Evolutionary conservation across 2,329 filamentous ascomycete species (phyloP), one percentile per base, ranked within the genome.

Genomic region (Fusarium torreyae): DNA sequence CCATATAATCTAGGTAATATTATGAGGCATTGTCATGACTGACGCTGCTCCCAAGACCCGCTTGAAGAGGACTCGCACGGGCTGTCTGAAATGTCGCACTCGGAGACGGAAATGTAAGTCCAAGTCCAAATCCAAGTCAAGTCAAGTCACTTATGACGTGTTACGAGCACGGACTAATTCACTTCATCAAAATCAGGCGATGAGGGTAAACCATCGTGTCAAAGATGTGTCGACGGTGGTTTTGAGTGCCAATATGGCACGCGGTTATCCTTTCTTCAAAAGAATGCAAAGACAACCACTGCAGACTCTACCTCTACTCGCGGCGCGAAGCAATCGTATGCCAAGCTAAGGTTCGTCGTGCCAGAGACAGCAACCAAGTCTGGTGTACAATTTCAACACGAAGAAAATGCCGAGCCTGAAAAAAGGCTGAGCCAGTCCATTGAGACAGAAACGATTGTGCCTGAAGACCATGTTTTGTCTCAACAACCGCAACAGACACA

Each of bases 181-280:
- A 11, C 9, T 31, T 31, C 10, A 28, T 44, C 22, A 5, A 24
- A 5, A 24, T 20, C 57, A 86, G 84, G 85, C 62, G 85, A 87
- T 60, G 85, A 87, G 74, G 75, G 75, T 15, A 86, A 84, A 66
- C 85, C 85, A 6, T 74, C 74, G 4, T 87, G 85, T 43, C 80
- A 79, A 43, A 83, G 84, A 65, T 87, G 85, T 60, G 72, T 80
- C 17, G 77, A 79, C 2, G 82, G 84, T 34, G 80, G 80, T 10
- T 81, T 85, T 31, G 78, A 83, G 42, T 87, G 85, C 72, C 79
- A 81, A 36, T 87, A 86, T 68, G 82, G 82, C 13, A 78, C 81
- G 5, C 77, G 81, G 18, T 75, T 86, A 40, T 83, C 81, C 0
- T 86, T 87, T 66, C 70, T 86, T 4, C 78, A 81, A 9, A 85